Evolutionary conservation across 2,329 filamentous ascomycete species (phyloP).

Genomic region (Hirsutella rhossiliensis): DNA sequence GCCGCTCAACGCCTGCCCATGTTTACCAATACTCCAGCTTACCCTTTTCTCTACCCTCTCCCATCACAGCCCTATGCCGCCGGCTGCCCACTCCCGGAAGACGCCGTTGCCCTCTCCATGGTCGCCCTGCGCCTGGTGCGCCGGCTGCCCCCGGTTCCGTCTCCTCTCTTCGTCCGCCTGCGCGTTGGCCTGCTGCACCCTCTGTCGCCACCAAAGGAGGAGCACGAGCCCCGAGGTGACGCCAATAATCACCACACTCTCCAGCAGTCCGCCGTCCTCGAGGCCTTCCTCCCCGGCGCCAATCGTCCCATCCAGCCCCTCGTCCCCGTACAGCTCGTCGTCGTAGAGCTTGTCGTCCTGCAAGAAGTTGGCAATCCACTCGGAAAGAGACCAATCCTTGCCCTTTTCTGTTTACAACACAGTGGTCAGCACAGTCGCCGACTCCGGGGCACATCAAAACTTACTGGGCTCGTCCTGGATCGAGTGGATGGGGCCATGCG

Average conservation of each 20-base stretch:
- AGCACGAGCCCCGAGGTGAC: slow-evolving; percentile 63
- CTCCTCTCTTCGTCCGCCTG: slow-evolving; percentile 19
- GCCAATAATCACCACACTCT: slow-evolving; percentile 73
- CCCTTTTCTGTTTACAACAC: slow-evolving; percentile 38
- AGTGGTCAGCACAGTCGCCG: neutral
- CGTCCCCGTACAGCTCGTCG: slow-evolving; percentile 38
- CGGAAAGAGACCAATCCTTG: slow-evolving; percentile 65
- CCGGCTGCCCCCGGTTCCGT: slow-evolving; percentile 18
- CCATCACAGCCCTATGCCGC: slow-evolving; percentile 20
- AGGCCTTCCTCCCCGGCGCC: slow-evolving; percentile 49
- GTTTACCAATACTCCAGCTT: slow-evolving; percentile 3
- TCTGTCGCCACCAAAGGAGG: slow-evolving; percentile 71
- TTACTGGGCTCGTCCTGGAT: slow-evolving; percentile 82
- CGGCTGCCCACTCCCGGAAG: slow-evolving; percentile 24
- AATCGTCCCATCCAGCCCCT: slow-evolving; percentile 42
- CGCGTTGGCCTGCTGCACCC: slow-evolving; percentile 47
- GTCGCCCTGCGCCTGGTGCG: slow-evolving; percentile 5
- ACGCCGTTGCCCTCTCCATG: slow-evolving; percentile 7
- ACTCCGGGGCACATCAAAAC: slow-evolving; percentile 9
- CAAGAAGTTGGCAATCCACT: slow-evolving; percentile 83
- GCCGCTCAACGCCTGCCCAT: slow-evolving; percentile 8
- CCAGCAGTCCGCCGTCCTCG: slow-evolving; percentile 67
- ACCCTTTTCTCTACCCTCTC: neutral
- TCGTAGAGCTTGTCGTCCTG: slow-evolving; percentile 61
- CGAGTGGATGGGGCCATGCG: slow-evolving; percentile 79